phyloP scores from a whole-genome alignment of 2,329 filamentous ascomycete genomes.

The Lecanicillium sp. region DNA sequence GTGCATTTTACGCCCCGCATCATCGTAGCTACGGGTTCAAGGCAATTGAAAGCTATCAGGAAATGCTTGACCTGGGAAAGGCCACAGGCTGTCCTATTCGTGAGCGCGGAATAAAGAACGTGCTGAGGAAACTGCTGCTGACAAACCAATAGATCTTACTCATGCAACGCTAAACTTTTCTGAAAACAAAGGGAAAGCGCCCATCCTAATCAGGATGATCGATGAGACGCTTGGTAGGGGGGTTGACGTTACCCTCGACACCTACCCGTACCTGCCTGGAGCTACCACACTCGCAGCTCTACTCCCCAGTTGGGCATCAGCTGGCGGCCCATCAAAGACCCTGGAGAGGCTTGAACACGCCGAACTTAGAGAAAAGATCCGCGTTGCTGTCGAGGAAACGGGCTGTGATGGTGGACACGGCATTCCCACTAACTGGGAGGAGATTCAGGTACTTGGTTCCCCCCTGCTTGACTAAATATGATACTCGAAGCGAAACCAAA shows the following conservation, averaged over 20 bases:
- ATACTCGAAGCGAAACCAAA: too few species aligned
- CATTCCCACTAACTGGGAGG: constrained; percentile 18
- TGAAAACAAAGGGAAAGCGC: constrained; percentile 16
- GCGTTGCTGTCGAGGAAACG: constrained; percentile 14
- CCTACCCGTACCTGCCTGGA: constrained; percentile 16
- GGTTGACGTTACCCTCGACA: constrained; percentile 16
- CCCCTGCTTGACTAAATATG: too few species aligned
- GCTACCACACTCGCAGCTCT: constrained; percentile 16
- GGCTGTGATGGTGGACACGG: constrained; percentile 18
- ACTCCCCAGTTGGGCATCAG: constrained; percentile 16
- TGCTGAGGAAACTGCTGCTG: background rate
- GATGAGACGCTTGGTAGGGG: constrained; percentile 12
- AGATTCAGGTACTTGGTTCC: constrained; percentile 17
- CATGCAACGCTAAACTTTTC: constrained; percentile 17
- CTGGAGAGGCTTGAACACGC: constrained; percentile 12
- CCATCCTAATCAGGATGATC: constrained; percentile 13
- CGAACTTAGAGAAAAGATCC: constrained; percentile 14
- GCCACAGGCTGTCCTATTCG: constrained; percentile 16
- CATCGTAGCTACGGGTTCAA: constrained; percentile 17
- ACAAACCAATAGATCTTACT: constrained; percentile 12
- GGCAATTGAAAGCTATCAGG: constrained; percentile 16
- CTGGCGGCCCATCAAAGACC: constrained; percentile 14
- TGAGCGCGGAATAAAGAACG: constrained; percentile 7
- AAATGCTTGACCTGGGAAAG: constrained; percentile 15
- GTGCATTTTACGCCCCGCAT: constrained; percentile 16